A percentile compares a stretch with the other conserved stretches of the same genome.
phyloP scores from a whole-genome alignment of 257 asterid species.

The Jacaranda mimosifolia region DNA sequence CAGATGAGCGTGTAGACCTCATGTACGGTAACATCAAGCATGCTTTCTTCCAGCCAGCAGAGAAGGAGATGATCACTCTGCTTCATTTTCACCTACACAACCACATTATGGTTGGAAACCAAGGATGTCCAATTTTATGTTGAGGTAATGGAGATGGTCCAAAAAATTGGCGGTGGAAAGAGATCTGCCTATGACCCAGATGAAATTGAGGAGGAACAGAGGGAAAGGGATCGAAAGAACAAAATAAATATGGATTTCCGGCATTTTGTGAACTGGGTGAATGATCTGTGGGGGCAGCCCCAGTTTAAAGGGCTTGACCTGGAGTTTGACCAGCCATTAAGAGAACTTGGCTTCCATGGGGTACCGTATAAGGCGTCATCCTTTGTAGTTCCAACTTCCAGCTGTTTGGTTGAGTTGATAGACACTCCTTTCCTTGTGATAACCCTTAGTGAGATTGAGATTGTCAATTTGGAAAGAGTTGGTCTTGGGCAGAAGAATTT shows the following conservation, averaged over 20 bases:
- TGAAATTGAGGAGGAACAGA: slow-evolving; percentile 88
- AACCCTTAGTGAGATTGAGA: slow-evolving; percentile 72
- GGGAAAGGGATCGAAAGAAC: slow-evolving; percentile 81
- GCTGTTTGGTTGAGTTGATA: slow-evolving; percentile 75
- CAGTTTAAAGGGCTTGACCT: slow-evolving; percentile 62
- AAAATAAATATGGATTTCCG: slow-evolving; percentile 76
- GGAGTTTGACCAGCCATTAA: slow-evolving; percentile 80
- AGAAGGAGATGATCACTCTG: slow-evolving; percentile 89
- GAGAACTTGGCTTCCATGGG: slow-evolving; percentile 83
- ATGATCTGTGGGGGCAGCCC: slow-evolving; percentile 72
- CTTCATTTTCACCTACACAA: no score
- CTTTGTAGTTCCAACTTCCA: slow-evolving; percentile 75
- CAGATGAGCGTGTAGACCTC: slow-evolving; percentile 75
- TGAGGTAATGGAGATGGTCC: slow-evolving; percentile 89
- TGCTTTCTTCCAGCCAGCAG: slow-evolving; percentile 84
- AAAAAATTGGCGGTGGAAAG: slow-evolving; percentile 73
- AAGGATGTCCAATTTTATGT: slow-evolving; percentile 79
- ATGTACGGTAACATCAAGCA: slow-evolving; percentile 74
- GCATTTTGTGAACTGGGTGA: slow-evolving; percentile 71
- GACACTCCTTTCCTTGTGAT: slow-evolving; percentile 79
- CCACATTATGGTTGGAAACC: slow-evolving; percentile 85
- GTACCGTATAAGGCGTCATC: slow-evolving; percentile 76
- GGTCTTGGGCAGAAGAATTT: slow-evolving; percentile 88
- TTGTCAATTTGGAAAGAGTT: slow-evolving; percentile 78
- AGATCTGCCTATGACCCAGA: slow-evolving; percentile 84